Evolutionary conservation across 495 filamentous ascomycete genomes (phyloP).

Genomic region (Hypoxylon lenormandii): DNA sequence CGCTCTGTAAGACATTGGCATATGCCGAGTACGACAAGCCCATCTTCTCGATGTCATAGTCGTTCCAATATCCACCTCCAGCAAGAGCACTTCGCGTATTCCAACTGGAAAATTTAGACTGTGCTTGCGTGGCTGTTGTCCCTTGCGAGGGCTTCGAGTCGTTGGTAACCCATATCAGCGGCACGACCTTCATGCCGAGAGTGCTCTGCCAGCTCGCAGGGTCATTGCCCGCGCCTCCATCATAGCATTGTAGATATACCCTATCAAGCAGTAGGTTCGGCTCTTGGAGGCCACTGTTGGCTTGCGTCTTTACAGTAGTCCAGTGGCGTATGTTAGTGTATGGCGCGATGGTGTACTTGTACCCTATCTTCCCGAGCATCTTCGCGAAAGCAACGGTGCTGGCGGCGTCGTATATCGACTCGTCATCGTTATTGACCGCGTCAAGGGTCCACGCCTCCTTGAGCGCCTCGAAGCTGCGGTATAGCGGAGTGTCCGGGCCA

Average conservation of each 20-base stretch:
- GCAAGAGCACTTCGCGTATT: conserved; percentile 45
- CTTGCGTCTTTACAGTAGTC: conserved; percentile 46
- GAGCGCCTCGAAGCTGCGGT: conserved; percentile 55
- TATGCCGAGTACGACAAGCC: conserved; percentile 55
- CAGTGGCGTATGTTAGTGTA: conserved; percentile 57
- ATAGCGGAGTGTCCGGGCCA: conserved; percentile 48
- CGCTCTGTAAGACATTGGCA: conserved; percentile 49
- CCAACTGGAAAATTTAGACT: conserved; percentile 52
- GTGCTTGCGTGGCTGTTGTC: conserved; percentile 53
- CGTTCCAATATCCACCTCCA: conserved; percentile 61
- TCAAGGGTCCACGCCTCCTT: conserved; percentile 57
- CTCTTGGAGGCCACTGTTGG: conserved; percentile 45
- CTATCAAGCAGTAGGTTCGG: conserved; percentile 52
- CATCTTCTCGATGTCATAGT: conserved; percentile 63
- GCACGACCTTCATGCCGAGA: conserved; percentile 58
- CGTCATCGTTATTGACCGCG: conserved; percentile 61
- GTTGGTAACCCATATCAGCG: conserved; percentile 59
- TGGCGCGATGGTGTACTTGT: conserved; percentile 57
- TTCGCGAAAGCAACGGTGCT: conserved; percentile 56
- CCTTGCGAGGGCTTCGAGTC: conserved; percentile 59
- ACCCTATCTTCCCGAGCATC: conserved; percentile 56
- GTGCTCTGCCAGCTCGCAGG: conserved; percentile 52
- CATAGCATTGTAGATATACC: conserved; percentile 59
- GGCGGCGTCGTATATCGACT: conserved; percentile 56
- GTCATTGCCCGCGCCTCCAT: conserved; percentile 57